Base-by-base conservation (phyloP, 148 eudicot genomes). In the Vaccinium darrowii region DNA sequence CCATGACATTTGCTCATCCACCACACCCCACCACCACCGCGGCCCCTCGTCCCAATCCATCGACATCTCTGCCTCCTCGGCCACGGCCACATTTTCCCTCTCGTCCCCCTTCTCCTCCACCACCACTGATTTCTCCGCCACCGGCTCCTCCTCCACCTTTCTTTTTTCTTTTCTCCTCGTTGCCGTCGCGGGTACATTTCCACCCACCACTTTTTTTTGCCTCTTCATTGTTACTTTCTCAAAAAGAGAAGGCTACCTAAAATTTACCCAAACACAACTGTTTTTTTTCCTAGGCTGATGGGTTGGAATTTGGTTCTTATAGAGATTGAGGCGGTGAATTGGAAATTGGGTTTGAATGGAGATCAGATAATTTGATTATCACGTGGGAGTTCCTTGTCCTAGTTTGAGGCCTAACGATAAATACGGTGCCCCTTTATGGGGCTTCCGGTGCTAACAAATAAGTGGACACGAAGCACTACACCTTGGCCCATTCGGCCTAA, bases 1-100 rank as follows among this genome's bases (percentile, higher is more conserved):
- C 94, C 94, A 92, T 36, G 94, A 88, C 91, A 92, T 92, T 85
- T 91, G 91, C 84, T 92, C 94, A 72, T 92, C 94, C 73, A 80
- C 92, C 67, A 80, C 33, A 78, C 86, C 81, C 62, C 86, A 77
- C 84, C 78, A 72, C 84, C 78, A 76, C 84, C 81, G 78, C 78
- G 52, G 77, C 90, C 88, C 84, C 79, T 19, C 84, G 53, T 87
- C 85, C 87, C 82, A 84, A 76, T 85, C 89, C 84, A 47, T 76
- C 73, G 47, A n/a, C 76, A 8, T 57, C 85, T 75, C 85, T 74
- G 76, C 86, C 81, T 82, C 78, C 67, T 2, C 27, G 1, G 69
- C 69, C 69, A 18, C 86, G 7, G 53, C 84, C 8, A 16, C 43
- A 16, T 53, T 8, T 9, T 72, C 58, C 43, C 15, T 53, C 12